Evolutionary conservation across 2,329 filamentous ascomycete species (phyloP).

Genomic region (Epichloe typhina): DNA sequence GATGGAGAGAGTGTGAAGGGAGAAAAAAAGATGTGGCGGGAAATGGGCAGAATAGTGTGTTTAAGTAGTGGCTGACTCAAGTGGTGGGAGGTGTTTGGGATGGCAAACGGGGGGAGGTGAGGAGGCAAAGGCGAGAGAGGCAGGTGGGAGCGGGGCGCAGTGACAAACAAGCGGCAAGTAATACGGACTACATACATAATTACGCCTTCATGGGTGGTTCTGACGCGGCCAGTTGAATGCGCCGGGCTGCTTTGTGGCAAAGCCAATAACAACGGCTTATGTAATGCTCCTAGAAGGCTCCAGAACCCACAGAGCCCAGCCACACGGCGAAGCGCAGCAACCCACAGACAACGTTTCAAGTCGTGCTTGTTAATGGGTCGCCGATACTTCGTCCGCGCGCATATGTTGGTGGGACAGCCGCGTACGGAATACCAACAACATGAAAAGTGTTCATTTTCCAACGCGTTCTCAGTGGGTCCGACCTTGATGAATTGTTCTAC

Average conservation of each 20-base stretch:
- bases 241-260: no score
- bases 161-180: constrained; percentile 11
- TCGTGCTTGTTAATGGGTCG: neutral
- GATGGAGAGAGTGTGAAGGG: neutral
- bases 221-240: no score
- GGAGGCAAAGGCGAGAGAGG: constrained; percentile 8
- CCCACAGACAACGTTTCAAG: no score
- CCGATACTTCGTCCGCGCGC: constrained; percentile 1
- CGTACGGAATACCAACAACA: constrained; percentile 10
- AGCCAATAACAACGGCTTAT: constrained; percentile 7
- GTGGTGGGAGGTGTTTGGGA: neutral
- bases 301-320: constrained; percentile 16
- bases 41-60: constrained; percentile 13
- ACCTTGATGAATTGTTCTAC: neutral
- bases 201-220: constrained; percentile 7
- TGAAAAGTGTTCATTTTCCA: neutral
- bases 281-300: constrained; percentile 21
- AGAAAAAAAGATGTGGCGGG: constrained; percentile 5
- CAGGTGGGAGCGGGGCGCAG: constrained; percentile 14
- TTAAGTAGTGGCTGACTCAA: constrained; percentile 17
- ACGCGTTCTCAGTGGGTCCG: constrained; percentile 8
- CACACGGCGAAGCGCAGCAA: neutral
- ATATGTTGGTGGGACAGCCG: constrained; percentile 1
- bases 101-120: constrained; percentile 11
- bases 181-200: constrained; percentile 4